A percentile compares a stretch with the other conserved stretches of the same genome.
phyloP scores from a whole-genome alignment of 1,284 basidiomycete genomes.

The Ganoderma resinaceum region DNA sequence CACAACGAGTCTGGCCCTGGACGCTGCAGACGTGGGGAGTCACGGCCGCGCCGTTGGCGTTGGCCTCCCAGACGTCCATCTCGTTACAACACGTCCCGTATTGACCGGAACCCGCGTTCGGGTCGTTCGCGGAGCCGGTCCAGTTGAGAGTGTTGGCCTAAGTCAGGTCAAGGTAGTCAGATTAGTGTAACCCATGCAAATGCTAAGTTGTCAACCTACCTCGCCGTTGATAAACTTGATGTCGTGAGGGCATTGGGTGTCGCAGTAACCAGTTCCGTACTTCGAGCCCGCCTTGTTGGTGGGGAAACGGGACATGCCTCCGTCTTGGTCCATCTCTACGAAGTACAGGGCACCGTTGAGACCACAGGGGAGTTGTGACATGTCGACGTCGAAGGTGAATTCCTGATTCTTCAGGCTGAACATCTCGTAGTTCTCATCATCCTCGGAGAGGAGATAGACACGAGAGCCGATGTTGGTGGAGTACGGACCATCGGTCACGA shows the following conservation, averaged over 20 bases:
- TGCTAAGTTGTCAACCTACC: conserved; percentile 34
- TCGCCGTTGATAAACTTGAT: conserved; percentile 61
- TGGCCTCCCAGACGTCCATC: conserved; percentile 67
- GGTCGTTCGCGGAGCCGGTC: conserved; percentile 45
- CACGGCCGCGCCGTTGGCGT: conserved; percentile 53
- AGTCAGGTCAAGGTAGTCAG: conserved; percentile 8
- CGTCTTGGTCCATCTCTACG: conserved; percentile 49
- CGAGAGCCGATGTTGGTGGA: conserved; percentile 62
- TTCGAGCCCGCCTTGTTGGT: conserved; percentile 57
- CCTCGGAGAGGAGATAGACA: conserved; percentile 55
- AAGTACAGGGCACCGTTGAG: conserved; percentile 59
- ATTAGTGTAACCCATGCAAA: conserved; percentile 2
- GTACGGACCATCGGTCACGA: conserved; percentile 48
- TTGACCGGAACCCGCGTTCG: conserved; percentile 52
- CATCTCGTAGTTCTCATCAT: conserved; percentile 53
- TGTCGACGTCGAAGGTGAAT: conserved; percentile 66
- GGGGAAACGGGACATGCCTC: conserved; percentile 44
- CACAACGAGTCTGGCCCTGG: conserved; percentile 48
- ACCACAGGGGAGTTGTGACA: conserved; percentile 61
- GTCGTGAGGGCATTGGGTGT: conserved; percentile 56
- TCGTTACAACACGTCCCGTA: conserved; percentile 60
- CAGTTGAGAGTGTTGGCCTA: conserved; percentile 56
- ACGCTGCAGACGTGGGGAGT: conserved; percentile 56
- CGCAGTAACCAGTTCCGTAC: conserved; percentile 63
- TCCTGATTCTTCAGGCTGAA: conserved; percentile 63